phyloP scores from a whole-genome alignment of 257 asterid genomes.

The Linaria vulgaris region DNA sequence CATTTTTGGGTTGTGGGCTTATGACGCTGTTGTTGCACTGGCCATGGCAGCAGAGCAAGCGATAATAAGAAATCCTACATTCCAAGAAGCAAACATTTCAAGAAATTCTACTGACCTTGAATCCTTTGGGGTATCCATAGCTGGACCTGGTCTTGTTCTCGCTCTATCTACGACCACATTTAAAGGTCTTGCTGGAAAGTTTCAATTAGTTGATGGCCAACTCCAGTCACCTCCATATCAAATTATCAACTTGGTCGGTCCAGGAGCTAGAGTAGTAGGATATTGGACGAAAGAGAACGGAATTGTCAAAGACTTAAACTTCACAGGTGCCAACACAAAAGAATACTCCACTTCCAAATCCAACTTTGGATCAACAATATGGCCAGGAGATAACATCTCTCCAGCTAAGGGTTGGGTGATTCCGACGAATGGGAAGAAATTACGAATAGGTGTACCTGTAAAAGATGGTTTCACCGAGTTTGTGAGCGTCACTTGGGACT shows the following conservation, averaged over 20 bases:
- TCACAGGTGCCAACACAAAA: not conserved
- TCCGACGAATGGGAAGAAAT: conserved; percentile 40
- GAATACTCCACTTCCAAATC: conserved; percentile 32
- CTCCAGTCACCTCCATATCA: conserved; percentile 39
- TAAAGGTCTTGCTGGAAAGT: conserved; percentile 50
- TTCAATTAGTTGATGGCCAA: conserved; percentile 40
- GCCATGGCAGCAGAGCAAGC: conserved; percentile 53
- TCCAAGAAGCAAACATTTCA: conserved; percentile 26
- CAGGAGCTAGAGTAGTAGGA: conserved; percentile 45
- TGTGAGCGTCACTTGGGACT: conserved; percentile 31
- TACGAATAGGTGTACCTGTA: conserved; percentile 50
- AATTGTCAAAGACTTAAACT: conserved; percentile 26
- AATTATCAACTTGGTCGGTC: conserved; percentile 48
- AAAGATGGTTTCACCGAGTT: conserved; percentile 50
- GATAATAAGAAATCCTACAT: conserved; percentile 10
- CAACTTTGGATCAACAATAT: conserved; percentile 37
- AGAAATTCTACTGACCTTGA: conserved; percentile 39
- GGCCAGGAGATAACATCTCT: conserved; percentile 57
- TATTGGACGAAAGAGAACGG: conserved; percentile 57
- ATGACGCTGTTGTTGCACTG: conserved; percentile 47
- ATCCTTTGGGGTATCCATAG: conserved; percentile 36
- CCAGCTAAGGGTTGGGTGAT: conserved; percentile 52
- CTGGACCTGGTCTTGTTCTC: conserved; percentile 36
- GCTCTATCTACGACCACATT: conserved; percentile 36
- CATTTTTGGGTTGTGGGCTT: conserved; percentile 50